Percentiles rank a stretch among this genome's conserved stretches.
phyloP scores from a whole-genome alignment of 2,329 filamentous ascomycete genomes.

The Pyrenophora graminea region DNA sequence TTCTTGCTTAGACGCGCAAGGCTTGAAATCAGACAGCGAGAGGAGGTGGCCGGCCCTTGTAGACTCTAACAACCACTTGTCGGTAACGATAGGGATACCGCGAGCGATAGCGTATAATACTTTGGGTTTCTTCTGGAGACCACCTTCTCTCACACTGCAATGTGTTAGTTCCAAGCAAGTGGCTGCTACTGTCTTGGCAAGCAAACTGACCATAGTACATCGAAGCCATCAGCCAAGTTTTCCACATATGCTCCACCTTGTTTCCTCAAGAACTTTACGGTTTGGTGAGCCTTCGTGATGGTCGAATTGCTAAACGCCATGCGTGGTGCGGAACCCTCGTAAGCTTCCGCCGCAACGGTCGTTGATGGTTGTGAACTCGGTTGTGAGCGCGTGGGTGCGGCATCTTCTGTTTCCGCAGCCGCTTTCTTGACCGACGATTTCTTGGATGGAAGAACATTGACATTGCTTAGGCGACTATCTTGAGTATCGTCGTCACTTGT shows the following conservation, averaged over 20 bases:
- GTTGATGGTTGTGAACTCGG: conserved; percentile 25
- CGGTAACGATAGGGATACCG: conserved; percentile 53
- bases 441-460: conserved; percentile 12
- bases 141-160: conserved; percentile 45
- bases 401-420: conserved; percentile 10
- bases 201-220: conserved; percentile 38
- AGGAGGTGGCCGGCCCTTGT: conserved; percentile 44
- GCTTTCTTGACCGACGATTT: conserved; percentile 16
- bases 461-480: conserved; percentile 14
- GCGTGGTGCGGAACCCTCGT: conserved; percentile 32
- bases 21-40: conserved; percentile 40
- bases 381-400: conserved; percentile 22
- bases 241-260: conserved; percentile 38
- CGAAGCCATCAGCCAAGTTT: conserved; percentile 38
- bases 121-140: conserved; percentile 51
- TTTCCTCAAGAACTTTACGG: conserved; percentile 43
- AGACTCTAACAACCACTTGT: conserved; percentile 52
- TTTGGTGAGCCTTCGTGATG: conserved; percentile 25
- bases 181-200: neutral
- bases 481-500: conserved; percentile 9
- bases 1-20: conserved; percentile 41
- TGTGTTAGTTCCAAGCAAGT: conserved; percentile 15
- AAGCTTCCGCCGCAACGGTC: conserved; percentile 16
- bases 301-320: conserved; percentile 43
- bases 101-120: conserved; percentile 50